These are phyloP conservation scores for Micractinium sp. DNA, from an alignment of 139 green algal species.

Conservation along the genomic window DNA sequence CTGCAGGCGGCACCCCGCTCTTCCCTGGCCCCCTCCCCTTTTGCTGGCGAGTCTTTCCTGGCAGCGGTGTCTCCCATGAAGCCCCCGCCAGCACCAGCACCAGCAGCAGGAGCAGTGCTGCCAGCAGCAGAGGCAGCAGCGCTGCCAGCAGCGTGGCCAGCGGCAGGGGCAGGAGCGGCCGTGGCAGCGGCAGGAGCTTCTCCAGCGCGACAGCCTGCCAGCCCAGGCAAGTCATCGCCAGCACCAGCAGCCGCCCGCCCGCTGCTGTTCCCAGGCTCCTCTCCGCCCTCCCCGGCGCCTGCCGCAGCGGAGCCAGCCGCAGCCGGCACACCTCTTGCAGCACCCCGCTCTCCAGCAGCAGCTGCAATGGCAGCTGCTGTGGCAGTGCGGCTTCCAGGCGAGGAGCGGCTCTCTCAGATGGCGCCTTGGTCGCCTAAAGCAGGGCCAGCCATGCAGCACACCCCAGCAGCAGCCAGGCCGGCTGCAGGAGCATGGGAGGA, in stretches of 20 bases:
- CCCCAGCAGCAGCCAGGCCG: background rate
- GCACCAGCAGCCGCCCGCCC: background rate
- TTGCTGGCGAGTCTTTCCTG: conserved; percentile 15
- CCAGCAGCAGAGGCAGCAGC: background rate
- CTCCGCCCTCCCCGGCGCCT: background rate
- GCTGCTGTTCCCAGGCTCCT: background rate
- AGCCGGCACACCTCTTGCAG: background rate
- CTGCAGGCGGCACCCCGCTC: background rate
- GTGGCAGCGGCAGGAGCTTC: background rate
- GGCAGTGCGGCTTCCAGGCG: no score
- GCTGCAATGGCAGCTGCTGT: background rate
- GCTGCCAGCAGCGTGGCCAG: background rate
- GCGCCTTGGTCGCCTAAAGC: conserved; percentile 1
- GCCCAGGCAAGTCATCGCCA: background rate
- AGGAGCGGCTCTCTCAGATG: conserved; percentile 7
- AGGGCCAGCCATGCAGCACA: background rate
- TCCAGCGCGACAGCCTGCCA: background rate
- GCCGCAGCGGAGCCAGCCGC: background rate
- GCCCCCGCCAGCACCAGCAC: no score
- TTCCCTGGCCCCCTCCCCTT: background rate
- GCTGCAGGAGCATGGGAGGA: background rate
- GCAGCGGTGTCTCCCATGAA: background rate
- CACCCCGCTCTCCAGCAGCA: background rate
- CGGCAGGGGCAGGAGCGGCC: background rate
- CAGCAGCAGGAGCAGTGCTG: background rate